These are phyloP conservation scores for Linaria vulgaris DNA, from an alignment of 257 asterid genomes.

Conservation along the genomic window DNA sequence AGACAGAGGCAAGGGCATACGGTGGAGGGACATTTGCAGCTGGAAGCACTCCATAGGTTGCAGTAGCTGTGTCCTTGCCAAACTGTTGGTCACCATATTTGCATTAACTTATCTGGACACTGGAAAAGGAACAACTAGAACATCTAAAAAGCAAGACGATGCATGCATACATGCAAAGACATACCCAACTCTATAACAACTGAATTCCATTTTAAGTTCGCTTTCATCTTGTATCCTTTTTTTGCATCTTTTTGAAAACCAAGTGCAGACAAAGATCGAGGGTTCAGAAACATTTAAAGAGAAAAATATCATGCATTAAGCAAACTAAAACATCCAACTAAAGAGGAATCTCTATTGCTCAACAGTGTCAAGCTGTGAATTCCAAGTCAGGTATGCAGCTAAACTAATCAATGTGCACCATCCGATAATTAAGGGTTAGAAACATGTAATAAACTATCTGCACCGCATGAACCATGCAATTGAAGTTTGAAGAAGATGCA, in stretches of 20 bases:
- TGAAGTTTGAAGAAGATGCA: neutral
- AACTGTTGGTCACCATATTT: constrained; percentile 59
- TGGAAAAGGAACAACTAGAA: constrained; percentile 5
- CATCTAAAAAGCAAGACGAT: constrained; percentile 15
- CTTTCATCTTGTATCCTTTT: neutral
- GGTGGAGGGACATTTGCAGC: constrained; percentile 97
- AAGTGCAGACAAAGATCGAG: too few relatives aligned
- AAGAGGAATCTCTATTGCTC: constrained; percentile 5
- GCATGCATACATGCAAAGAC: constrained; percentile 9
- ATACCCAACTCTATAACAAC: constrained; percentile 12
- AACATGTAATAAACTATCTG: constrained; percentile 15
- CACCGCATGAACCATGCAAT: neutral
- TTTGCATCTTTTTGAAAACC: neutral
- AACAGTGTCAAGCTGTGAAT: constrained; percentile 3
- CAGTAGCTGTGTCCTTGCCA: constrained; percentile 84
- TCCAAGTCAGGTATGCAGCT: neutral
- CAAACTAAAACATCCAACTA: constrained; percentile 5
- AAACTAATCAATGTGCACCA: constrained; percentile 10
- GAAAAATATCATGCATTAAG: constrained; percentile 6
- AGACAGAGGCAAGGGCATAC: constrained; percentile 83
- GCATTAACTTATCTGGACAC: constrained; percentile 21
- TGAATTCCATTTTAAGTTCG: constrained; percentile 10
- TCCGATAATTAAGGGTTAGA: constrained; percentile 10
- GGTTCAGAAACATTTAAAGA: neutral
- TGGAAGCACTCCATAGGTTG: constrained; percentile 96